A percentile compares a stretch with the other conserved stretches of the same genome.
Evolutionary conservation across 2,329 filamentous ascomycete species (phyloP).

Genomic region (Penicillium sp.): DNA sequence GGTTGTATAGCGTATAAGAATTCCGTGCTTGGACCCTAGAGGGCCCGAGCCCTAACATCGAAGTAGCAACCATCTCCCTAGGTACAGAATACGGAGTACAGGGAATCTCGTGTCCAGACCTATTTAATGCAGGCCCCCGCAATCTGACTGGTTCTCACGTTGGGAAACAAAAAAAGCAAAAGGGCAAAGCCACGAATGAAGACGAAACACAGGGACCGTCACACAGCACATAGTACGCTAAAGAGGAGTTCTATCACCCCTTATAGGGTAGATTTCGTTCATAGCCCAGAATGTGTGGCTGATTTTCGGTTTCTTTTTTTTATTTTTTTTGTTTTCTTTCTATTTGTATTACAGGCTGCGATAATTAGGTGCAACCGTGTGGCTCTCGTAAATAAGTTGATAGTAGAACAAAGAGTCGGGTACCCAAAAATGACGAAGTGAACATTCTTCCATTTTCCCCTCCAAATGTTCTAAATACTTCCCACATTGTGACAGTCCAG

Average conservation of each 20-base stretch:
- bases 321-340: background rate
- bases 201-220: conserved; percentile 11
- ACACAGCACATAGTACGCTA: background rate
- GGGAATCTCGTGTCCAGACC: conserved; percentile 19
- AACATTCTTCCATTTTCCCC: background rate
- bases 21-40: background rate
- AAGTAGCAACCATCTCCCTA: background rate
- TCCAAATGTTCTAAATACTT: conserved; percentile 5
- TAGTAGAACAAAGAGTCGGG: conserved; percentile 8
- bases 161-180: conserved; percentile 1
- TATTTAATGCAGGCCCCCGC: conserved; percentile 8
- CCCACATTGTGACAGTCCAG: conserved; percentile 10
- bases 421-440: conserved; percentile 10
- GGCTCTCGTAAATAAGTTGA: background rate
- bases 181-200: conserved; percentile 19
- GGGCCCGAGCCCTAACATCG: conserved; percentile 1
- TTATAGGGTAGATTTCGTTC: background rate
- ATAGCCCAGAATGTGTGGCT: background rate
- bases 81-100: background rate
- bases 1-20: background rate
- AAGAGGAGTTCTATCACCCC: background rate
- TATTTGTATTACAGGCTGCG: background rate
- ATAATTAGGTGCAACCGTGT: background rate
- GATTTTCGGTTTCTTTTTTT: background rate
- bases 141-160: conserved; percentile 14